phyloP scores from a whole-genome alignment of 305 asterid genomes.

The Ilex paraguariensis region DNA sequence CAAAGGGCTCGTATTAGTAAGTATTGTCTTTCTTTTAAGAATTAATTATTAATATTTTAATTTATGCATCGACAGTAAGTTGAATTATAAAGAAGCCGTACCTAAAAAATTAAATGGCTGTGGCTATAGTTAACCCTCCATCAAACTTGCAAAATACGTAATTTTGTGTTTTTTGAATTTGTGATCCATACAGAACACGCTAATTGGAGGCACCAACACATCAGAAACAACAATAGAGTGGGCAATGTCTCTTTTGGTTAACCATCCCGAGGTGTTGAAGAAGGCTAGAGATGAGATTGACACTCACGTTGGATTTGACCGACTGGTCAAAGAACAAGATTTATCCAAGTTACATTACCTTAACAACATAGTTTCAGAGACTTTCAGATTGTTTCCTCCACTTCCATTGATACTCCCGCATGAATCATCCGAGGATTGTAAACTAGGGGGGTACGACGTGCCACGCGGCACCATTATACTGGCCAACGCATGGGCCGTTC shows the following conservation, averaged over 20 bases:
- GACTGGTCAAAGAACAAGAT: slow-evolving; percentile 22
- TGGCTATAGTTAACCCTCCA: no score
- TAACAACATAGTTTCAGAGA: slow-evolving; percentile 21
- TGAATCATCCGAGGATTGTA: slow-evolving; percentile 21
- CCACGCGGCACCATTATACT: slow-evolving; percentile 27
- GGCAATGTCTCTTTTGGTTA: slow-evolving; percentile 28
- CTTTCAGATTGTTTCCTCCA: slow-evolving; percentile 23
- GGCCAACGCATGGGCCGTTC: slow-evolving; percentile 3
- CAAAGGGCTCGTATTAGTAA: slow-evolving; percentile 39
- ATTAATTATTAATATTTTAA: no score
- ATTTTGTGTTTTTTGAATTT: no score
- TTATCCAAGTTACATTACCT: slow-evolving; percentile 18
- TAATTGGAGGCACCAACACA: slow-evolving; percentile 27
- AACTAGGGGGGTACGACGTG: slow-evolving; percentile 17
- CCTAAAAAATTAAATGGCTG: no score
- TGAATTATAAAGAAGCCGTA: no score
- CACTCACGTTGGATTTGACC: slow-evolving; percentile 5
- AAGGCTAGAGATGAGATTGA: slow-evolving; percentile 18
- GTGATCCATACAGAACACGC: not conserved
- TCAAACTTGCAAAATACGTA: no score
- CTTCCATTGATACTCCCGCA: slow-evolving; percentile 31
- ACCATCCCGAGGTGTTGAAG: slow-evolving; percentile 19
- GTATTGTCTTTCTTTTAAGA: not conserved
- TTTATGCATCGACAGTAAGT: no score
- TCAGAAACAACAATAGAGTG: slow-evolving; percentile 25